Percentiles rank a stretch among this genome's conserved stretches.
Evolutionary conservation across 1,284 basidiomycete genomes (phyloP).

Genomic region (Ceratobasidium sp.): DNA sequence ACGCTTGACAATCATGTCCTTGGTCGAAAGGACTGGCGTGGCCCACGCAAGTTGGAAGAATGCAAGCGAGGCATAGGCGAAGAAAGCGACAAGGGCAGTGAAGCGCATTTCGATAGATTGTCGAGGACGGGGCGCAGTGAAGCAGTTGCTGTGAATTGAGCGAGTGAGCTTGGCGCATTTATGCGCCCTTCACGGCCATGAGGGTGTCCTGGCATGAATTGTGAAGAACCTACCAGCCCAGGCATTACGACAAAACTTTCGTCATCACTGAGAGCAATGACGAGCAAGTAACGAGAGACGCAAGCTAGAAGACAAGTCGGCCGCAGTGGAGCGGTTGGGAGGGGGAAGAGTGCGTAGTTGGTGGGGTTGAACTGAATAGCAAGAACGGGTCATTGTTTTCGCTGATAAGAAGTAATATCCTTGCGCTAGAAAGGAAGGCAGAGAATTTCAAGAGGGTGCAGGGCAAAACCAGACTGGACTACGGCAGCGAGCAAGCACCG

Average conservation of each 20-base stretch:
- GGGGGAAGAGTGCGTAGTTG: too few relatives aligned
- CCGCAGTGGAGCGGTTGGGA: neutral
- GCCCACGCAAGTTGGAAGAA: conserved; percentile 11
- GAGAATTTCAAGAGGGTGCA: too few relatives aligned
- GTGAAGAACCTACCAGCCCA: neutral
- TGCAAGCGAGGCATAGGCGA: conserved; percentile 13
- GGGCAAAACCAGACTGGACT: too few relatives aligned
- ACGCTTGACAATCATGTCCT: conserved; percentile 19
- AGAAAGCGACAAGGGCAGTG: neutral
- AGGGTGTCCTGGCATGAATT: neutral
- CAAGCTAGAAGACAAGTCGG: neutral
- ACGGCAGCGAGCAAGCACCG: too few relatives aligned
- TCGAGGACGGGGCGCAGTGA: neutral
- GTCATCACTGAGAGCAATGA: neutral
- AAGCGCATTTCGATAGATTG: conserved; percentile 10
- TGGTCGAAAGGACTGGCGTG: conserved; percentile 18
- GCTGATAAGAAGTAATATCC: too few relatives aligned
- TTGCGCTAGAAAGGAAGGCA: too few relatives aligned
- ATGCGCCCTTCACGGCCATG: neutral
- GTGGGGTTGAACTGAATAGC: too few relatives aligned
- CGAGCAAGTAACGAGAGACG: neutral
- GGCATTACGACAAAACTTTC: neutral
- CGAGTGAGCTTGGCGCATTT: neutral
- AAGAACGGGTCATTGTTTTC: too few relatives aligned
- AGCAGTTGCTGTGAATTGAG: neutral